Percentiles rank a stretch among this genome's conserved stretches.
Conservation (phyloP, 1,139 yeast genomes). For the Protomyces macrosporus region DNA sequence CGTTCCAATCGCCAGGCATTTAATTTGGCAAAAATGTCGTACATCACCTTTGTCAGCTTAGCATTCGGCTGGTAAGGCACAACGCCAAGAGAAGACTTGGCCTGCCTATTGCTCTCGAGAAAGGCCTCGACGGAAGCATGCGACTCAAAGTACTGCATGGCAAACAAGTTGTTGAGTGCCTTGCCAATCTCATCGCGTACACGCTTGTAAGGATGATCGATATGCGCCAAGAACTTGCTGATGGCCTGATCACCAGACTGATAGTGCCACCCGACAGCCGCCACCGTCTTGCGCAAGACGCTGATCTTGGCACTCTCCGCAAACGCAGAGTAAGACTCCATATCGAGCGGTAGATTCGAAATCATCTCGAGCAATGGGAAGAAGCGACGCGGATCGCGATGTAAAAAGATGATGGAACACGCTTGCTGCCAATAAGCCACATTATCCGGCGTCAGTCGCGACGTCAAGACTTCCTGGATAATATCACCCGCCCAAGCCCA, state of each 20-base stretch:
- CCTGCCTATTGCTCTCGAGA: constrained; percentile 40
- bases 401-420: constrained; percentile 48
- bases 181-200: constrained; percentile 71
- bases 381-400: constrained; percentile 57
- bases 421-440: constrained; percentile 71
- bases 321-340: constrained; percentile 58
- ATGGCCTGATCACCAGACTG: constrained; percentile 42
- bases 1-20: constrained; percentile 44
- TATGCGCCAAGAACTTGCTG: constrained; percentile 46
- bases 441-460: constrained; percentile 72
- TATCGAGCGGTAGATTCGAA: constrained; percentile 48
- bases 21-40: constrained; percentile 44
- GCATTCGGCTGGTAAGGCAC: constrained; percentile 32
- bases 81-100: constrained; percentile 11
- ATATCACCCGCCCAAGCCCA: constrained; percentile 50
- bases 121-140: constrained; percentile 46
- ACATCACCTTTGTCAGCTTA: constrained; percentile 37
- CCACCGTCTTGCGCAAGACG: constrained; percentile 53
- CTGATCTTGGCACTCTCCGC: constrained; percentile 60
- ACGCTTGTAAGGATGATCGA: constrained; percentile 37
- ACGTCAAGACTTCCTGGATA: constrained; percentile 49
- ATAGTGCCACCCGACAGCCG: constrained; percentile 56
- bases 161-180: constrained; percentile 54
- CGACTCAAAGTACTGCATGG: constrained; percentile 51
- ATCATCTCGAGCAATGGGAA: constrained; percentile 51